Conservation (phyloP, 2,329 filamentous ascomycete species). For the Neopestalotiopsis sp. region DNA sequence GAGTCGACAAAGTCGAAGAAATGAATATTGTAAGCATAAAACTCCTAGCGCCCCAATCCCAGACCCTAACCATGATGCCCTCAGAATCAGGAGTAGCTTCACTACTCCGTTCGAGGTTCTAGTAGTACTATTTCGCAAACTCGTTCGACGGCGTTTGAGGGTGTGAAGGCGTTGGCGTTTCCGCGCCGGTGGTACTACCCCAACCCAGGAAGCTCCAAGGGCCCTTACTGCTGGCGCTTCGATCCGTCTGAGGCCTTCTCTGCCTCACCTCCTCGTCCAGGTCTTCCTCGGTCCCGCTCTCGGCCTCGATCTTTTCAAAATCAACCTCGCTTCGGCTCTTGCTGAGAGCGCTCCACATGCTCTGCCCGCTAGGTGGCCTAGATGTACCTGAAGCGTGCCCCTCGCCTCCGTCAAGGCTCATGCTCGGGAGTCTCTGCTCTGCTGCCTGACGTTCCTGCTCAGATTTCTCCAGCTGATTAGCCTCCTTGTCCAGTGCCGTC, state of each 20-base stretch:
- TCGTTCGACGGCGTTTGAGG: conserved; percentile 30
- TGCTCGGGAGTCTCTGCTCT: conserved; percentile 29
- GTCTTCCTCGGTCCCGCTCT: conserved; percentile 66
- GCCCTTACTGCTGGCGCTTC: conserved; percentile 21
- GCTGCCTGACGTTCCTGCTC: conserved; percentile 35
- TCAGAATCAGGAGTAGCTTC: background rate
- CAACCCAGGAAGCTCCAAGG: conserved; percentile 34
- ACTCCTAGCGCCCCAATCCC: background rate
- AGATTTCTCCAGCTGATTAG: conserved; percentile 58
- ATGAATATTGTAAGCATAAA: conserved; percentile 6
- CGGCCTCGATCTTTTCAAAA: conserved; percentile 86
- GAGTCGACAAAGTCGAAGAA: background rate
- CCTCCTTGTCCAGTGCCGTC: conserved; percentile 80
- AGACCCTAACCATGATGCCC: background rate
- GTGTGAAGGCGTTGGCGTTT: conserved; percentile 15
- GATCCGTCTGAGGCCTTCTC: conserved; percentile 24
- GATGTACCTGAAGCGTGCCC: conserved; percentile 38
- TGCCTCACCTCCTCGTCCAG: conserved; percentile 38
- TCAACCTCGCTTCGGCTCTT: conserved; percentile 87
- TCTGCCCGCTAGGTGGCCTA: conserved; percentile 53
- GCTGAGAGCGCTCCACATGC: conserved; percentile 62
- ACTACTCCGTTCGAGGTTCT: background rate
- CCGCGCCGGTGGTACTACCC: conserved; percentile 27
- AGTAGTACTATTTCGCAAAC: conserved; percentile 27
- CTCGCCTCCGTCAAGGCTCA: conserved; percentile 37